Conservation (phyloP, 2,329 filamentous ascomycete genomes). For the Ophiobolus disseminans region DNA sequence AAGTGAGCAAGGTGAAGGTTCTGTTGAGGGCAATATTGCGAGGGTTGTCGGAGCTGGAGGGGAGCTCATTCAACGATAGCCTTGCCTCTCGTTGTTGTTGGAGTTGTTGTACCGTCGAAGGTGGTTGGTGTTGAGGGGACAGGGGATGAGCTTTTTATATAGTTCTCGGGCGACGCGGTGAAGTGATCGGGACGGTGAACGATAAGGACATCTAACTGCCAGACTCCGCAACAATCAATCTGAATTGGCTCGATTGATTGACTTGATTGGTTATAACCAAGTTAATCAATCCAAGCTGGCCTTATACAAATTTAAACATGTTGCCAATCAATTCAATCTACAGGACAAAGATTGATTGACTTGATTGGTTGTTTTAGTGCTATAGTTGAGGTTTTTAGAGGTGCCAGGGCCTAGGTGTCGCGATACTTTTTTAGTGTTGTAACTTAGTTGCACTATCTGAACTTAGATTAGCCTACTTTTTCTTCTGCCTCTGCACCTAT, state of each 20-base stretch:
- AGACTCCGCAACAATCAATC: neutral
- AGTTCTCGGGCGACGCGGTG: too few species aligned
- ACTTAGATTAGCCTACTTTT: neutral
- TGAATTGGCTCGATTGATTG: neutral
- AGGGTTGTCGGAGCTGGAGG: too few species aligned
- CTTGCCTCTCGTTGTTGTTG: neutral
- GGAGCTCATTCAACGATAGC: too few species aligned
- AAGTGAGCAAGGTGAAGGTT: too few species aligned
- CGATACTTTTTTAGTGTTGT: neutral
- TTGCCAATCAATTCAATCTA: neutral
- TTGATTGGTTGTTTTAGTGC: neutral
- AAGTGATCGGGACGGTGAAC: too few species aligned
- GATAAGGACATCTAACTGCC: too few species aligned
- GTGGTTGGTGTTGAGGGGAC: neutral
- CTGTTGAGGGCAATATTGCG: too few species aligned
- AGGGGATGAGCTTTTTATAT: too few species aligned
- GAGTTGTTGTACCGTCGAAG: too few species aligned
- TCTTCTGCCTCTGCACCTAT: neutral
- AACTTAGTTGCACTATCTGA: neutral
- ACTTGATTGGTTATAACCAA: neutral
- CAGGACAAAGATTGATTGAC: neutral
- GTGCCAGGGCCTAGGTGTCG: neutral
- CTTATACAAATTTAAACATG: neutral
- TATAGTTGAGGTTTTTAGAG: neutral
- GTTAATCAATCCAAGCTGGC: neutral